Percentiles rank a stretch among this genome's conserved stretches.
Conservation (phyloP, 768 basidiomycete genomes). For the Fibroporia radiculosa region DNA sequence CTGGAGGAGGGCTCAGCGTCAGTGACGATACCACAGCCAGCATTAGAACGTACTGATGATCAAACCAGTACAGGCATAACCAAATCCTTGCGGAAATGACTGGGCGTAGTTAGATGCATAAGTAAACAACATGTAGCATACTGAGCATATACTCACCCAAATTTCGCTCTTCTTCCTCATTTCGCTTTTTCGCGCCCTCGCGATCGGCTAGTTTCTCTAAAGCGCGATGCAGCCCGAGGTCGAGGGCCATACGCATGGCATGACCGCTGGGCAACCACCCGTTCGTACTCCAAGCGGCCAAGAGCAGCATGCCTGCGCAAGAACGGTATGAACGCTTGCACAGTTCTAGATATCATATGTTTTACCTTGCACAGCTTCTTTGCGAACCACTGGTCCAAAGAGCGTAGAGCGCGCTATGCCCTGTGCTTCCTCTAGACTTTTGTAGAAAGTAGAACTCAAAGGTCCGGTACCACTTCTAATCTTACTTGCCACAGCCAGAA, state of each 20-base stretch:
- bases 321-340: conserved; percentile 1
- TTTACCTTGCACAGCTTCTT: conserved; percentile 93
- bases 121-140: not conserved
- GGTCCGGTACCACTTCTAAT: conserved; percentile 88
- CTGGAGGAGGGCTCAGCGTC: conserved; percentile 29
- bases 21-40: conserved; percentile 6
- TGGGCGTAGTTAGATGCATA: conserved; percentile 23
- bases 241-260: conserved; percentile 93
- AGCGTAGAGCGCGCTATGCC: conserved; percentile 90
- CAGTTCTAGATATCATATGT: too few relatives aligned
- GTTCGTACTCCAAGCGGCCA: conserved; percentile 91
- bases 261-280: conserved; percentile 95
- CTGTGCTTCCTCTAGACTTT: conserved; percentile 89
- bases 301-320: conserved; percentile 71
- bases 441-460: conserved; percentile 79
- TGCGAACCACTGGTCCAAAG: conserved; percentile 88
- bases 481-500: conserved; percentile 87
- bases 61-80: conserved; percentile 94
- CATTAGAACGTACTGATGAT: conserved; percentile 70
- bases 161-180: conserved; percentile 82
- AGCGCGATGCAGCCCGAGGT: conserved; percentile 88
- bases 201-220: conserved; percentile 85
- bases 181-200: conserved; percentile 45
- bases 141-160: conserved; percentile 14
- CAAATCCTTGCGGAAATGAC: conserved; percentile 91